Percentiles rank a stretch among this genome's conserved stretches.
These are phyloP conservation scores for Lactarius hatsudake DNA, from an alignment of 768 basidiomycete species.

Conservation along the genomic window DNA sequence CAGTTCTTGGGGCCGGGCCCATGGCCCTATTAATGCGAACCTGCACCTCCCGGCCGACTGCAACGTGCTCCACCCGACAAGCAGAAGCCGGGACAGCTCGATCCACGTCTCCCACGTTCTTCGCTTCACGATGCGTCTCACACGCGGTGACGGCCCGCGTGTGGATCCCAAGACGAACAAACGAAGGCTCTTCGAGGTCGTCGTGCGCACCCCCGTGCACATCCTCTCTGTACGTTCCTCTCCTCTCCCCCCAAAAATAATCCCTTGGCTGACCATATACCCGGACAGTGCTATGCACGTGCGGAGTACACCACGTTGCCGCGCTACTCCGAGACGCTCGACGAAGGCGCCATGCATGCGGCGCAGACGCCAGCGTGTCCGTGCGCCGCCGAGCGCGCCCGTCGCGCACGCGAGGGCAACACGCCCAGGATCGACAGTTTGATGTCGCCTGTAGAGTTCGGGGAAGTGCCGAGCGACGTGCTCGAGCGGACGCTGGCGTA, in stretches of 20 bases:
- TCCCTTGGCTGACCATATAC: background rate
- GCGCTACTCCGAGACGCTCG: conserved; percentile 21
- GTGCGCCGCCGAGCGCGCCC: conserved; percentile 2
- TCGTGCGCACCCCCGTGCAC: conserved; percentile 80
- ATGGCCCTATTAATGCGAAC: conserved; percentile 73
- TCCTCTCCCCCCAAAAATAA: background rate
- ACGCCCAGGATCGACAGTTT: background rate
- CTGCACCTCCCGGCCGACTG: conserved; percentile 70
- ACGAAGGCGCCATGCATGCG: background rate
- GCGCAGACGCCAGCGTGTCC: conserved; percentile 5
- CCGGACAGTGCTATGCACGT: conserved; percentile 18
- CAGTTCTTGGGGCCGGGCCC: conserved; percentile 77
- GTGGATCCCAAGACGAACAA: conserved; percentile 65
- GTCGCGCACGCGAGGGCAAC: conserved; percentile 6
- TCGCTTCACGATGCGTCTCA: conserved; percentile 79
- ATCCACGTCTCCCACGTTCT: conserved; percentile 73
- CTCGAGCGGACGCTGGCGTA: conserved; percentile 46
- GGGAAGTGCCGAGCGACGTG: conserved; percentile 38
- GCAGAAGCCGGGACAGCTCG: conserved; percentile 72
- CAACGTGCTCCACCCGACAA: conserved; percentile 64
- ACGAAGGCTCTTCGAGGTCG: conserved; percentile 83
- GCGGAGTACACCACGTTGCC: conserved; percentile 13
- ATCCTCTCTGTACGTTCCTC: conserved; percentile 70
- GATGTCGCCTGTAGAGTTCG: background rate
- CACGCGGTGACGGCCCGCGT: conserved; percentile 68